Percentiles rank a stretch among this genome's conserved stretches.
Conservation (phyloP, 805 yeast genomes). For the Metschnikowia borealis region DNA sequence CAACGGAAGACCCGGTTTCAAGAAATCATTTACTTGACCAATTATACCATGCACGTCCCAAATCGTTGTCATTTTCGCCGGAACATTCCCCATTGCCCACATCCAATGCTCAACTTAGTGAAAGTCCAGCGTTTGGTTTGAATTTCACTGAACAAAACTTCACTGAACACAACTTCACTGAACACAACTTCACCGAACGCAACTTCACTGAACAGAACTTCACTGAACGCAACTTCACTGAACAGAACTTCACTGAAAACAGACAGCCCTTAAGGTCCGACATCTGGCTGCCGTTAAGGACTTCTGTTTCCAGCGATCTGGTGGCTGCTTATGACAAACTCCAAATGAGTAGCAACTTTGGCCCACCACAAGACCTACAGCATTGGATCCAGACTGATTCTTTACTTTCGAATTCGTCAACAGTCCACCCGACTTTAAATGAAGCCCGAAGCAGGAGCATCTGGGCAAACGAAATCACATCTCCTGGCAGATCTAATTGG, state of each 20-base stretch:
- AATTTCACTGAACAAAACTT: not conserved
- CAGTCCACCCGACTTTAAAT: not conserved
- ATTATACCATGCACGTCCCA: slow-evolving; percentile 33
- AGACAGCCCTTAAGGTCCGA: not conserved
- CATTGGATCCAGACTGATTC: not conserved
- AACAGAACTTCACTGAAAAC: too few species aligned
- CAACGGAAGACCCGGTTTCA: slow-evolving; percentile 4
- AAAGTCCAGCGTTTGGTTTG: not conserved
- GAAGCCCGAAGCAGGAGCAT: slow-evolving; percentile 1
- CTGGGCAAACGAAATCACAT: not conserved
- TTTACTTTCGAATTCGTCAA: not conserved
- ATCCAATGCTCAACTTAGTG: not conserved
- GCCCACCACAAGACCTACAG: not conserved
- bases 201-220: not conserved
- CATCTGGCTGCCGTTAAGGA: slow-evolving; percentile 1
- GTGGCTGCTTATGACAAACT: not conserved
- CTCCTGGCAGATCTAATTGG: not conserved
- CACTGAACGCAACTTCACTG: too few species aligned
- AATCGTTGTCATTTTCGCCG: slow-evolving; percentile 14
- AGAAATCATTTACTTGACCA: slow-evolving; percentile 30
- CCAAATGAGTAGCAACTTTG: not conserved
- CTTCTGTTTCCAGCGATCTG: not conserved
- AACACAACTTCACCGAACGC: too few species aligned
- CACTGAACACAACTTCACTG: too few species aligned
- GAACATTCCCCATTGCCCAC: slow-evolving; percentile 7